phyloP scores from a whole-genome alignment of 768 basidiomycete species.

The Pleurotus djamor region DNA sequence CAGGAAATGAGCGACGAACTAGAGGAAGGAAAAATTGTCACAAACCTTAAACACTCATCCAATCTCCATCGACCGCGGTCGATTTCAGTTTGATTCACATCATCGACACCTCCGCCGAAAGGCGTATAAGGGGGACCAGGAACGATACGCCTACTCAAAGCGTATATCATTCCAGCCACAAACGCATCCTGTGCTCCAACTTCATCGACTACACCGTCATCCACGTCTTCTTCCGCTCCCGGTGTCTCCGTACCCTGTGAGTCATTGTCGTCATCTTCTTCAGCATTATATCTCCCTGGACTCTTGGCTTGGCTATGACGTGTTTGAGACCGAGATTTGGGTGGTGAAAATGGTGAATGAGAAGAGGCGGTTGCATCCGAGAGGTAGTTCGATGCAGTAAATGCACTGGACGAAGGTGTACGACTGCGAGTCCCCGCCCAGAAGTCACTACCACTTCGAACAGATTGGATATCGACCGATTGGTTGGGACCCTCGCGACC shows the following conservation, averaged over 20 bases:
- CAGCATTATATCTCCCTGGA: constrained; percentile 27
- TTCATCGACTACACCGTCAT: constrained; percentile 58
- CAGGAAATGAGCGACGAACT: background rate
- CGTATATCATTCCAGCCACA: constrained; percentile 86
- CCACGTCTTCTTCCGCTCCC: constrained; percentile 25
- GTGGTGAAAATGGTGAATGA: constrained; percentile 17
- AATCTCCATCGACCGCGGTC: constrained; percentile 66
- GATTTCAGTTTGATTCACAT: constrained; percentile 27
- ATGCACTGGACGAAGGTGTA: constrained; percentile 55
- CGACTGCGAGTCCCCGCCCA: constrained; percentile 64
- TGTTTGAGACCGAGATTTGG: constrained; percentile 4
- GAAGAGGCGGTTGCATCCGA: constrained; percentile 24
- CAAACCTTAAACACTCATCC: constrained; percentile 78
- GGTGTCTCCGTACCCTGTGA: constrained; percentile 61
- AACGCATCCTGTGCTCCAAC: constrained; percentile 81
- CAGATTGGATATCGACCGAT: constrained; percentile 37
- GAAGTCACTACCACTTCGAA: constrained; percentile 73
- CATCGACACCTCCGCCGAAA: constrained; percentile 35
- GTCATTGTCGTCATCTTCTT: constrained; percentile 51
- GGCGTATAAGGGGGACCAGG: constrained; percentile 82
- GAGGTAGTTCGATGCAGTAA: constrained; percentile 37
- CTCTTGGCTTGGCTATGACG: constrained; percentile 14
- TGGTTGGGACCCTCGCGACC: constrained; percentile 14
- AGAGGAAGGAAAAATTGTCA: constrained; percentile 1
- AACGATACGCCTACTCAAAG: constrained; percentile 65